Base-by-base conservation (phyloP, 768 basidiomycete species). In the Cystofilobasidium bisporidii region DNA sequence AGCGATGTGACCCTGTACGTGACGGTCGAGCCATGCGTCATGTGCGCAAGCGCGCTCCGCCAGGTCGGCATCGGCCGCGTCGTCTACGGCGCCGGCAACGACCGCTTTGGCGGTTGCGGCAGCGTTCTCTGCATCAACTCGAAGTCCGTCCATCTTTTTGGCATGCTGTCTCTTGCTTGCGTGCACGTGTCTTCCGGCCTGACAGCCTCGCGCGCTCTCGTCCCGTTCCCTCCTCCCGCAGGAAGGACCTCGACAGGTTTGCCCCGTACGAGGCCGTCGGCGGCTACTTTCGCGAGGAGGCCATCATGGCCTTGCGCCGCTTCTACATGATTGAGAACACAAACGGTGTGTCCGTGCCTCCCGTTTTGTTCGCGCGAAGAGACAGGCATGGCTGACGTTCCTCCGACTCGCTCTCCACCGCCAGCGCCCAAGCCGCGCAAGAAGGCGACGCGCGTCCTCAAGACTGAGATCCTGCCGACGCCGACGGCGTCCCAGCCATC, bases 1-100 rank as follows among this genome's bases (percentile, higher is more conserved):
- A 81, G 82, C 0, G 81, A 83, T 14, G 93, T 90, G 26, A 88
- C 85, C 2, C 84, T 98, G 33, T 99, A 98, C 76, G 96, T 98
- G 61, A 99, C 96, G 6, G 96, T 99, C 63, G 94, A 99, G 78
- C 96, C 94, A 0, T 99, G 96, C 78, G 91, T 98, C 76, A 98
- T 98, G 96, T 99, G 96, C 72, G 91, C 92, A 17, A 91, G 90
- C 28, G 96, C 94, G 15, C 82, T 99, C 40, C 83, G 94, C 63
- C 96, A 98, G 78, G 78, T 94, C 70, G 93, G 93, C 20, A 90
- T 99, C 72, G 85, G 85, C 66, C 82, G 87, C 71, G 94, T 97
- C 9, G 88, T 85, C 69, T 98, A 89, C 75, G 96, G 96, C 1
- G 94, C 91, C 76, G 87, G 83, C 26, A 99, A 99, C 76, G 94